These are phyloP conservation scores for Tetrahymena thermophila DNA, from an alignment of 73 alveolate genomes.

Conservation along the genomic window DNA sequence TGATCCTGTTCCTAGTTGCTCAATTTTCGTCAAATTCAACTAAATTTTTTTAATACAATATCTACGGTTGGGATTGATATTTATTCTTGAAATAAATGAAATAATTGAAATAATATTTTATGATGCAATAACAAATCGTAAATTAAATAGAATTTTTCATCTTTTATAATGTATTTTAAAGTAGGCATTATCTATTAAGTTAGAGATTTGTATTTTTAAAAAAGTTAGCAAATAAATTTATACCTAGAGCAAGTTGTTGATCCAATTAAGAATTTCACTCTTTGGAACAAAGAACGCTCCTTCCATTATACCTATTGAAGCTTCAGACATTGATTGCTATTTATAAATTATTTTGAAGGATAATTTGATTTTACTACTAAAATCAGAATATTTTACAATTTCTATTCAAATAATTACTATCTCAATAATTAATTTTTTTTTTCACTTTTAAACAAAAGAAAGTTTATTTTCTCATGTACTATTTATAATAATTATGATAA, in stretches of 20 bases:
- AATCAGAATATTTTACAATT: background rate
- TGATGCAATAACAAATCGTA: no score
- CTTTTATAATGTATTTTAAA: background rate
- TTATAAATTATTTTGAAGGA: background rate
- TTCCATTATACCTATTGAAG: conserved; percentile 6
- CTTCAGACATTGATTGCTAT: background rate
- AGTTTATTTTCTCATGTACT: no score
- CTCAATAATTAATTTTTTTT: background rate
- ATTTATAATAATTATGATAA: no score
- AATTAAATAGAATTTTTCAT: no score
- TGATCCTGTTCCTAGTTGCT: conserved; percentile 75
- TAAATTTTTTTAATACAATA: background rate
- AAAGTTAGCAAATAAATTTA: background rate
- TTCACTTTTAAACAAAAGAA: background rate
- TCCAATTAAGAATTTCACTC: background rate
- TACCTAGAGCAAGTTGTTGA: background rate
- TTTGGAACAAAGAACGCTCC: conserved; percentile 12
- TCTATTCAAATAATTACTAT: background rate
- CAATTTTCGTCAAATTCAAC: conserved; percentile 57
- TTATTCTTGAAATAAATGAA: background rate
- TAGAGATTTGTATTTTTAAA: background rate
- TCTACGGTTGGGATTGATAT: background rate
- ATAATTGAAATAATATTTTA: background rate
- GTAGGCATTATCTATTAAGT: background rate
- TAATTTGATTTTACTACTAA: background rate